Evolutionary conservation across 148 eudicot genomes (phyloP).

Genomic region (Gaultheria prostrata): DNA sequence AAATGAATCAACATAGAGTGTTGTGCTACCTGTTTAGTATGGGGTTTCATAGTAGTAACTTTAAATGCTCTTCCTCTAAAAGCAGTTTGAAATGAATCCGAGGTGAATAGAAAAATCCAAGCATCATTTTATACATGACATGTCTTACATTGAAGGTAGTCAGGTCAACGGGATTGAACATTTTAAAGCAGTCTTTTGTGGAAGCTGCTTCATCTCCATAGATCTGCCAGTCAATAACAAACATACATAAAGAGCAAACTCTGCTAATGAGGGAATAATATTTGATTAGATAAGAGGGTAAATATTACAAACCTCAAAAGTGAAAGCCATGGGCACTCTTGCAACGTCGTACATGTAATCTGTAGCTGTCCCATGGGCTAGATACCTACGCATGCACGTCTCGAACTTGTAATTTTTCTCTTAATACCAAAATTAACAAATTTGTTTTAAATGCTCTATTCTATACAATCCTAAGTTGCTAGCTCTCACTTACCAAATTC

Average conservation of each 20-base stretch:
- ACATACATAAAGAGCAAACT: not conserved
- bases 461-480: not conserved
- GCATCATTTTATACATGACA: not conserved
- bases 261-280: not conserved
- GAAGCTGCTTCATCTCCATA: slow-evolving; percentile 85
- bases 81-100: not conserved
- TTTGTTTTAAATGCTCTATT: not conserved
- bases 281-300: not conserved
- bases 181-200: slow-evolving; percentile 81
- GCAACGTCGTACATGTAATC: slow-evolving; percentile 89
- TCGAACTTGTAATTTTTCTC: not conserved
- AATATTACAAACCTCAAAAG: slow-evolving; percentile 73
- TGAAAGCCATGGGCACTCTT: slow-evolving; percentile 95
- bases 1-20: not conserved
- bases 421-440: not conserved
- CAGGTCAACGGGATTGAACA: slow-evolving; percentile 85
- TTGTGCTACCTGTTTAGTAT: not conserved
- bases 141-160: slow-evolving; percentile 63
- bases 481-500: not conserved
- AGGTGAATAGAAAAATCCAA: not conserved
- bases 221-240: slow-evolving; percentile 43
- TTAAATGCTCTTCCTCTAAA: not conserved
- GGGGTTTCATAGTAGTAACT: not conserved
- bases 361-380: slow-evolving; percentile 96
- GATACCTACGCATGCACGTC: slow-evolving; percentile 46